These are phyloP conservation scores for Chrysosphaeria jannelii DNA, from an alignment of 2,329 filamentous ascomycete species.

Conservation along the genomic window DNA sequence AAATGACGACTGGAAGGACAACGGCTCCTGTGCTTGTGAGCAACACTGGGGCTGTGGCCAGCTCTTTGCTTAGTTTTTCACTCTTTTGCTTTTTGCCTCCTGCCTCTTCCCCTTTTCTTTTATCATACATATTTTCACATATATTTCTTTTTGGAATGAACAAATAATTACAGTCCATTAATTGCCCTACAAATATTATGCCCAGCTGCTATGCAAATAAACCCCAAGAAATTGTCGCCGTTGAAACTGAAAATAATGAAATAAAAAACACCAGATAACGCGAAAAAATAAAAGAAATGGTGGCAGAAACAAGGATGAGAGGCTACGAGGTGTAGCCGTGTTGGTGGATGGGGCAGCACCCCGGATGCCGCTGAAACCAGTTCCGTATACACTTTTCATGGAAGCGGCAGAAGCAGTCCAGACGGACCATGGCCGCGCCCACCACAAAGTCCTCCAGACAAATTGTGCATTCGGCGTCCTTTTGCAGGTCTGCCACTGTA, in stretches of 20 bases:
- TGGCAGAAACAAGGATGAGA: too few relatives aligned
- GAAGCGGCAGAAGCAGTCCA: slow-evolving; percentile 36
- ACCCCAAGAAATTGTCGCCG: too few relatives aligned
- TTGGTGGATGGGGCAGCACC: slow-evolving; percentile 33
- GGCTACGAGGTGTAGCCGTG: slow-evolving; percentile 23
- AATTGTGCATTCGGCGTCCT: slow-evolving; percentile 35
- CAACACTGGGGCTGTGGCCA: slow-evolving; percentile 42
- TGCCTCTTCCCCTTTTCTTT: too few relatives aligned
- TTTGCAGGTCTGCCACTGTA: slow-evolving; percentile 38
- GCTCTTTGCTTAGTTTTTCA: slow-evolving; percentile 12
- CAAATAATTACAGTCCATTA: too few relatives aligned
- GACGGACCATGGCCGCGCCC: slow-evolving; percentile 28
- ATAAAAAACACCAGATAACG: not conserved
- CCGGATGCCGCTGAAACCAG: slow-evolving; percentile 31
- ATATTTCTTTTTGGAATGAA: too few relatives aligned
- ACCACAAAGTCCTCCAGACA: slow-evolving; percentile 35
- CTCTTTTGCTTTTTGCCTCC: too few relatives aligned
- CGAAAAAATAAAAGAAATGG: not conserved
- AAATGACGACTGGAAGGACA: slow-evolving; percentile 57
- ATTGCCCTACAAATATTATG: too few relatives aligned
- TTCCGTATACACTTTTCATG: slow-evolving; percentile 27
- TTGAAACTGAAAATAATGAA: slow-evolving; percentile 1
- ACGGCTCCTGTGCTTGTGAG: slow-evolving; percentile 43
- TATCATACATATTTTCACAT: too few relatives aligned
- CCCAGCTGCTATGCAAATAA: too few relatives aligned